Conservation (phyloP, 805 yeast species). For the Brettanomyces nanus region DNA sequence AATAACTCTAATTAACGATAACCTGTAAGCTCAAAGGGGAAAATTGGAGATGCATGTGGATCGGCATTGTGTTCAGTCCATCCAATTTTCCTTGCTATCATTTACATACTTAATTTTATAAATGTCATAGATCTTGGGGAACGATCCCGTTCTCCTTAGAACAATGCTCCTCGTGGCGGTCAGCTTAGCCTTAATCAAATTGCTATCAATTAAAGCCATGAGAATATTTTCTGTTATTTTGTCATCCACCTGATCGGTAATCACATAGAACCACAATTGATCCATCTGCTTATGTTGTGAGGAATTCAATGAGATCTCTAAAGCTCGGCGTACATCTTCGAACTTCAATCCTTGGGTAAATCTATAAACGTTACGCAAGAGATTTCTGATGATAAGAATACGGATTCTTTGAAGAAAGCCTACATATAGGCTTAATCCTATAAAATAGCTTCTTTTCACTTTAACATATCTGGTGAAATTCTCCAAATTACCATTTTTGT, state of each 20-base stretch:
- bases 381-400: conserved; percentile 38
- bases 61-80: too few species aligned
- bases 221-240: conserved; percentile 40
- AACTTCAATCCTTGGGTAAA: conserved; percentile 12
- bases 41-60: too few species aligned
- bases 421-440: conserved; percentile 30
- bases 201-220: conserved; percentile 44
- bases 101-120: conserved; percentile 14
- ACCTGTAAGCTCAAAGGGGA: too few species aligned
- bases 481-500: conserved; percentile 35
- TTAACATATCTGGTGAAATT: conserved; percentile 27
- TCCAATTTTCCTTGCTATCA: conserved; percentile 22
- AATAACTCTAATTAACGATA: too few species aligned
- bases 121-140: conserved; percentile 19
- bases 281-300: conserved; percentile 3
- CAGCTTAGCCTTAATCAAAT: conserved; percentile 44
- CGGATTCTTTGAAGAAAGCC: conserved; percentile 38
- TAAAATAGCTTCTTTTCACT: conserved; percentile 31
- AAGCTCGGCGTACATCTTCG: conserved; percentile 16
- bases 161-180: conserved; percentile 19
- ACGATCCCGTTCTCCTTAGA: conserved; percentile 22
- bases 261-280: conserved; percentile 14
- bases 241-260: conserved; percentile 26
- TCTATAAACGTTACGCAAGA: conserved; percentile 19
- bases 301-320: conserved; percentile 16